Evolutionary conservation across 176 grass and related monocot genomes (phyloP).

Genomic region (Cocos nucifera): DNA sequence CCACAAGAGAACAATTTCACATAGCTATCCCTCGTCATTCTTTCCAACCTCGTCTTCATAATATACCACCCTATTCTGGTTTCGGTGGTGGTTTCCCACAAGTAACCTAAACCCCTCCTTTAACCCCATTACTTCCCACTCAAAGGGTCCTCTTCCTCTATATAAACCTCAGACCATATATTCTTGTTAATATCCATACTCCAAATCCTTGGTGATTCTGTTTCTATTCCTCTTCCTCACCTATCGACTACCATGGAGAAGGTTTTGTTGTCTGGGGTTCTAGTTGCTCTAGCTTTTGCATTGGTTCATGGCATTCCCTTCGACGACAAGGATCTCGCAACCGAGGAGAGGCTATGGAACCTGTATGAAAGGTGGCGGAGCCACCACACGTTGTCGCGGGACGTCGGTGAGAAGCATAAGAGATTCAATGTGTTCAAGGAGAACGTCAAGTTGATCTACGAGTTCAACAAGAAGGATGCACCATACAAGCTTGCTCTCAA

Average conservation of each 20-base stretch:
- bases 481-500: conserved; percentile 63
- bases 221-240: too few relatives aligned
- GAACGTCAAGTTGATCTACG: conserved; percentile 56
- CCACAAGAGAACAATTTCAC: too few relatives aligned
- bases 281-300: conserved; percentile 1
- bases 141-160: too few relatives aligned
- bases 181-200: too few relatives aligned
- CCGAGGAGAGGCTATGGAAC: conserved; percentile 41
- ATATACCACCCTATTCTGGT: too few relatives aligned
- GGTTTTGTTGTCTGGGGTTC: background rate
- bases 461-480: conserved; percentile 39
- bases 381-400: conserved; percentile 26
- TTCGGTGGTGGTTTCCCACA: too few relatives aligned
- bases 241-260: conserved; percentile 12
- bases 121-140: too few relatives aligned
- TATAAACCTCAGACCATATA: too few relatives aligned
- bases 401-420: background rate
- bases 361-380: conserved; percentile 59
- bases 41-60: too few relatives aligned
- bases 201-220: too few relatives aligned
- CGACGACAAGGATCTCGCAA: conserved; percentile 37
- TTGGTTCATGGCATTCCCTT: conserved; percentile 19
- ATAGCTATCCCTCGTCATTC: too few relatives aligned
- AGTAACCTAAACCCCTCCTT: too few relatives aligned
- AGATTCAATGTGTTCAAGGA: conserved; percentile 69